These are phyloP conservation scores for Solanum phureja DNA, from an alignment of 257 asterid genomes.

Conservation along the genomic window DNA sequence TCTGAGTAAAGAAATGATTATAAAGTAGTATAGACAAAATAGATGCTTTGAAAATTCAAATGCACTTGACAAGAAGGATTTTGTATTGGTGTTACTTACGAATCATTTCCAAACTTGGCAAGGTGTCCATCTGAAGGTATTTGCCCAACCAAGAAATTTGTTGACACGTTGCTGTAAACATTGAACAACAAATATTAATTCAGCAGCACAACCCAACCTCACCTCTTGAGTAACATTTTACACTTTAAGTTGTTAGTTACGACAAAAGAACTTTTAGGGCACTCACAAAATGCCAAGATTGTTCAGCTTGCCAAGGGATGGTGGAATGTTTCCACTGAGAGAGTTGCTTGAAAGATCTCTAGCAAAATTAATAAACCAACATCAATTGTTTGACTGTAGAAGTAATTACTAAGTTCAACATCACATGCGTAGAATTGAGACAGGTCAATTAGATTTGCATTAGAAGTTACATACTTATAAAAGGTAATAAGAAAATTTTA, in stretches of 20 bases:
- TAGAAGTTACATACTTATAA: not conserved
- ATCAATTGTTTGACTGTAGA: constrained; percentile 6
- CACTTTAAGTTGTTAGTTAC: not conserved
- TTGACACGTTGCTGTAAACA: constrained; percentile 80
- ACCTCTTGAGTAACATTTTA: not conserved
- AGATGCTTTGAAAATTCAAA: not conserved
- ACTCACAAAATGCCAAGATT: constrained; percentile 75
- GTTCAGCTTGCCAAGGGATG: constrained; percentile 76
- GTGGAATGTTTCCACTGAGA: constrained; percentile 87
- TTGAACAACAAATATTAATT: constrained; percentile 7
- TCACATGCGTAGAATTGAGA: not conserved
- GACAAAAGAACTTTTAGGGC: not conserved
- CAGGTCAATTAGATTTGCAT: not conserved
- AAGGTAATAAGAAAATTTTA: not conserved
- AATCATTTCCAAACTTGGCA: constrained; percentile 51
- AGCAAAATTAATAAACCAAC: constrained; percentile 13
- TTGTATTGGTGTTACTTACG: constrained; percentile 45
- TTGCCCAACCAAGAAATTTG: constrained; percentile 83
- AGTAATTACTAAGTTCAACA: not conserved
- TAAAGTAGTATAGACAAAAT: not conserved
- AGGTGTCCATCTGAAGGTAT: constrained; percentile 82
- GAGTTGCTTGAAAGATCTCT: constrained; percentile 98
- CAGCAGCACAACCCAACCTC: not conserved
- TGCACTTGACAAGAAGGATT: not conserved
- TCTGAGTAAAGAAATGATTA: not conserved